Base-by-base conservation (phyloP, 805 yeast species). In the Zygosaccharomyces bisporus region DNA sequence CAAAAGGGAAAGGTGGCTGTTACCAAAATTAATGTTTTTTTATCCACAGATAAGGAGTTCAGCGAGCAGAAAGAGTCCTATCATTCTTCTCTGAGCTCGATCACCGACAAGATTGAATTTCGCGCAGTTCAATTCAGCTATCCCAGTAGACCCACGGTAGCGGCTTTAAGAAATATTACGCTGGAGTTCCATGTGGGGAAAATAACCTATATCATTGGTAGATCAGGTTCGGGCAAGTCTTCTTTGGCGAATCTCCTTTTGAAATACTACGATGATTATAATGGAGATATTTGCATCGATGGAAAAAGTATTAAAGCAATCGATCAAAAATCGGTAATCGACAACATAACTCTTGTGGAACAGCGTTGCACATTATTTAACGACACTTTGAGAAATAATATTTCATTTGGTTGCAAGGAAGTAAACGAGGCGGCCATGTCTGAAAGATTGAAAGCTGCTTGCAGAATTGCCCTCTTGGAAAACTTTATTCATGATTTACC, bases 151-250 rank as follows among this genome's bases (percentile, higher is more conserved):
- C 70, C 71, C 0, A 67, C 68, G 1, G 61, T 63, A 1, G 63
- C 66, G 1, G 79, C 78, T 0, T 58, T 93, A 12, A 62, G 72
- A 0, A 54, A 74, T 38, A 67, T 83, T 1, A 56, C 62, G n/a
- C 45, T 84, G 19, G 52, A 53, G 1, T 67, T 89, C 27, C 62
- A 69, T 1, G 61, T 76, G 0, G 72, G 75, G 1, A 52, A 66
- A 24, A 57, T 76, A 5, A 78, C 82, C 1, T 91, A 78, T 54
- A 64, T 93, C 3, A 76, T 93, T 33, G 99, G 99, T 1, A 72
- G 74, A 48, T 89, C 97, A 0, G 99, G 99, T 0, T 81, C 90
- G 0, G 99, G 99, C 0, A 93, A 93, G 61, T 91, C 98, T 0
- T 84, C 98, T 0, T 49, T 93, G 2, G 76, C 83, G 0, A 75